These are phyloP conservation scores for Astrocystis sublimbata DNA, from an alignment of 495 filamentous ascomycete genomes.

Conservation along the genomic window DNA sequence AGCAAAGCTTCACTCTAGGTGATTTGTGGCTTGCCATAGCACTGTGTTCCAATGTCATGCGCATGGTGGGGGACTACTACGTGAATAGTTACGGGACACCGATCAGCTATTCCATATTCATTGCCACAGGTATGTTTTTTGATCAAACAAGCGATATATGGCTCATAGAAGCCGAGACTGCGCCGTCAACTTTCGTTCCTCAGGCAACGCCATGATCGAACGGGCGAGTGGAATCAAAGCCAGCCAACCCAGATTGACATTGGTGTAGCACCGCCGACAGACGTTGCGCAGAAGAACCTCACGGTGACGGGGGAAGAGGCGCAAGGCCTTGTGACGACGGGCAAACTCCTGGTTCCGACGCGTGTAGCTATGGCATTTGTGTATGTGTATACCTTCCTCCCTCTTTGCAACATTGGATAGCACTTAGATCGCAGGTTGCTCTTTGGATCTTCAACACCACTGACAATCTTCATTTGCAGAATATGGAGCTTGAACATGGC, in stretches of 20 bases:
- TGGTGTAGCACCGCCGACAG: background rate
- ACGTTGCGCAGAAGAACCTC: background rate
- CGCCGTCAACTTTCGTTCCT: background rate
- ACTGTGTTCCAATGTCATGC: background rate
- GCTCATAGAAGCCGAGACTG: no score
- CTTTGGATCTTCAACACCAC: background rate
- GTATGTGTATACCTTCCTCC: background rate
- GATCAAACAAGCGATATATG: background rate
- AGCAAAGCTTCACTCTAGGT: background rate
- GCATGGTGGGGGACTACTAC: constrained; percentile 9
- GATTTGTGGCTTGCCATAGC: constrained; percentile 5
- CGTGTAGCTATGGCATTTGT: background rate
- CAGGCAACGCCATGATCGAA: background rate
- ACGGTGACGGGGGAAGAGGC: background rate
- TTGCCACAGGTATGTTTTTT: background rate
- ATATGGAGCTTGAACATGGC: constrained; percentile 12
- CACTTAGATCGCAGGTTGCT: background rate
- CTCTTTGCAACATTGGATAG: background rate
- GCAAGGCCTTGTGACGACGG: background rate
- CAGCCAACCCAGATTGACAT: background rate
- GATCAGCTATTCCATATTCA: background rate
- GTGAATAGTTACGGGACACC: constrained; percentile 14
- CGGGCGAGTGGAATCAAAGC: no score
- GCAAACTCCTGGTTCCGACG: background rate
- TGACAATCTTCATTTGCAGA: background rate